Evolutionary conservation across 192 early-diverging fungal genomes (phyloP).

Genomic region (Glomus cerebriforme): DNA sequence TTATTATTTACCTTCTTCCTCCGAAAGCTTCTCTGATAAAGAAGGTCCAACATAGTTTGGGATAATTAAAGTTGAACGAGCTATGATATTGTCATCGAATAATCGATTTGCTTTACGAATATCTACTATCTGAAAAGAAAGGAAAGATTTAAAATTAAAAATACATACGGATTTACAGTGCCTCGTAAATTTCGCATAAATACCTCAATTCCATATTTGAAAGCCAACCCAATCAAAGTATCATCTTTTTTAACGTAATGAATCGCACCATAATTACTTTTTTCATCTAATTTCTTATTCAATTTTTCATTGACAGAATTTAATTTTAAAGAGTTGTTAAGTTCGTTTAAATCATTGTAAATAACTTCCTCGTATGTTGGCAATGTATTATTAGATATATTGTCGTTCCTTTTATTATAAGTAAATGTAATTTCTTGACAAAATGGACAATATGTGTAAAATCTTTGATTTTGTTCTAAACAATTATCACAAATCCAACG

Average conservation of each 20-base stretch:
- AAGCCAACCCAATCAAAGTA: constrained; percentile 25
- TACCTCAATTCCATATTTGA: constrained; percentile 29
- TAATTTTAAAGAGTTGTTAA: not conserved
- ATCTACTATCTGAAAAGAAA: not conserved
- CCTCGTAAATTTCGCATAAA: not conserved
- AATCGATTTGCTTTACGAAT: constrained; percentile 27
- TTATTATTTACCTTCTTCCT: constrained; percentile 26
- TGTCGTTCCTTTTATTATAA: not conserved
- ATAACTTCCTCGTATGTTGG: not conserved
- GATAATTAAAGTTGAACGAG: constrained; percentile 6
- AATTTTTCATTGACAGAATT: not conserved
- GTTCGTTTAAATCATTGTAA: not conserved
- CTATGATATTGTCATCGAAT: constrained; percentile 24
- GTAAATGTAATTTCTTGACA: constrained; percentile 3
- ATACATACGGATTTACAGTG: not conserved
- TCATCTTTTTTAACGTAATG: constrained; percentile 26
- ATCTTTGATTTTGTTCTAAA: not conserved
- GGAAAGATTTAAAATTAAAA: not conserved
- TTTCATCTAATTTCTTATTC: not conserved
- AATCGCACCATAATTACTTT: not conserved
- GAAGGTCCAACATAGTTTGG: constrained; percentile 27
- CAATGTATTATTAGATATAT: not conserved
- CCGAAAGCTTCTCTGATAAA: constrained; percentile 14
- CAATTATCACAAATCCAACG: constrained; percentile 26
- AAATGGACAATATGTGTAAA: constrained; percentile 12